A percentile compares a stretch with the other conserved stretches of the same genome.
These are phyloP conservation scores for Ustilago trichophora DNA, from an alignment of 1,284 basidiomycete species.

Conservation along the genomic window DNA sequence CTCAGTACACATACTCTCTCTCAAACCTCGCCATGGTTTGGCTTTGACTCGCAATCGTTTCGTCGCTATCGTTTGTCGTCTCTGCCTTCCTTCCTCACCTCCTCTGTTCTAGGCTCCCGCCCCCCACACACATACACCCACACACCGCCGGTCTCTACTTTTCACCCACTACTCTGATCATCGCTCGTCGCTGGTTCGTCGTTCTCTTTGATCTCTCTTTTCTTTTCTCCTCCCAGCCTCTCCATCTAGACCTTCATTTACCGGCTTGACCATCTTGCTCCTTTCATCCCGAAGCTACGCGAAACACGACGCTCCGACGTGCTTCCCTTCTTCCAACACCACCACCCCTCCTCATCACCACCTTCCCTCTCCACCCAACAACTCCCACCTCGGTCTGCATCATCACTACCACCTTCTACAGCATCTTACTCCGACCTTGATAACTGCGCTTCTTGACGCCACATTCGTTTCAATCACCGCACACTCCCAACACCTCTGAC, in stretches of 20 bases:
- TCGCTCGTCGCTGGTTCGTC: slow-evolving; percentile 29
- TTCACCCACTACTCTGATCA: not conserved
- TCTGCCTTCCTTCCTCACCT: slow-evolving; percentile 1
- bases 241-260: slow-evolving; percentile 2
- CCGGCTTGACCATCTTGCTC: slow-evolving; percentile 1
- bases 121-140: not conserved
- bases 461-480: slow-evolving; percentile 10
- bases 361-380: not conserved
- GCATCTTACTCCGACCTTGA: not conserved
- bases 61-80: slow-evolving; percentile 3
- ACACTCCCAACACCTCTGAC: not conserved
- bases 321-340: not conserved
- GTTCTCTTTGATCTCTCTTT: slow-evolving; percentile 1
- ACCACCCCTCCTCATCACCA: not conserved
- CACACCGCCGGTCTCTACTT: not conserved
- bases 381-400: slow-evolving; percentile 1
- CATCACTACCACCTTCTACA: not conserved
- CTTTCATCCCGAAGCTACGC: not conserved
- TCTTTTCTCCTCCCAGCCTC: not conserved
- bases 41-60: slow-evolving; percentile 2
- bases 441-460: not conserved
- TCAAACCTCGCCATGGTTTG: slow-evolving; percentile 1
- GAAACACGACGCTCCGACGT: not conserved
- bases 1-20: not conserved
- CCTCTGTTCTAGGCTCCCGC: not conserved